A percentile compares a stretch with the other conserved stretches of the same genome.
Evolutionary conservation across 2,329 filamentous ascomycete genomes (phyloP).

Genomic region (Amauroascus verrucosus): DNA sequence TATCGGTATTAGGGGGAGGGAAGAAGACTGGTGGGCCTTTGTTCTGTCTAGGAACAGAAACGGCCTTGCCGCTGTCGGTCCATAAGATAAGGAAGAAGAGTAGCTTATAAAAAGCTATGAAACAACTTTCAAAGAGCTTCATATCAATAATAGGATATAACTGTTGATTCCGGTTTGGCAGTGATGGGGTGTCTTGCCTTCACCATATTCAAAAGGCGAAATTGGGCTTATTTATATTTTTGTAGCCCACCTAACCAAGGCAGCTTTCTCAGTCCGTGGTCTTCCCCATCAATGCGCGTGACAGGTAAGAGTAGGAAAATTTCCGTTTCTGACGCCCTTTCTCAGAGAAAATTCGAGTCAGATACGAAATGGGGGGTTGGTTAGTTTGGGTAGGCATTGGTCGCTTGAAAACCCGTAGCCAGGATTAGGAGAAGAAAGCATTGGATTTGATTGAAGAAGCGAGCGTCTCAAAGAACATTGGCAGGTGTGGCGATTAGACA

Average conservation of each 20-base stretch:
- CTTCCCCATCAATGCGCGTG: neutral
- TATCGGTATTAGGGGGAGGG: slow-evolving; percentile 10
- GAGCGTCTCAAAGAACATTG: no score
- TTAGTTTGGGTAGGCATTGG: neutral
- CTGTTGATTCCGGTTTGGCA: neutral
- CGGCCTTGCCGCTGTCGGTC: neutral
- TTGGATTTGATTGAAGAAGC: no score
- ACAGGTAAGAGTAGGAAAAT: neutral
- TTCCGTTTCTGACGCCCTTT: neutral
- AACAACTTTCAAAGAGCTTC: neutral
- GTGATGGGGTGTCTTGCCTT: neutral
- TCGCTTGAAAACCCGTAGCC: neutral
- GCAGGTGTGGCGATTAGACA: no score
- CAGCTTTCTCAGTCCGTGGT: neutral
- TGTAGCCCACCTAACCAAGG: neutral
- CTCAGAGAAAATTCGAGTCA: neutral
- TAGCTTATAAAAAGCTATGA: slow-evolving; percentile 4
- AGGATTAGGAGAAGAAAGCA: neutral
- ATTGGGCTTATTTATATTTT: neutral
- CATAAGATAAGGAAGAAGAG: slow-evolving; percentile 2
- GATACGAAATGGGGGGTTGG: neutral
- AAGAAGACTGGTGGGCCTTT: neutral
- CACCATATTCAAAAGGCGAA: neutral
- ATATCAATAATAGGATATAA: neutral
- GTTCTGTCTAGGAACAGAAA: neutral